Evolutionary conservation across 2,329 filamentous ascomycete species (phyloP).

Genomic region (Trichoderma asperellum): DNA sequence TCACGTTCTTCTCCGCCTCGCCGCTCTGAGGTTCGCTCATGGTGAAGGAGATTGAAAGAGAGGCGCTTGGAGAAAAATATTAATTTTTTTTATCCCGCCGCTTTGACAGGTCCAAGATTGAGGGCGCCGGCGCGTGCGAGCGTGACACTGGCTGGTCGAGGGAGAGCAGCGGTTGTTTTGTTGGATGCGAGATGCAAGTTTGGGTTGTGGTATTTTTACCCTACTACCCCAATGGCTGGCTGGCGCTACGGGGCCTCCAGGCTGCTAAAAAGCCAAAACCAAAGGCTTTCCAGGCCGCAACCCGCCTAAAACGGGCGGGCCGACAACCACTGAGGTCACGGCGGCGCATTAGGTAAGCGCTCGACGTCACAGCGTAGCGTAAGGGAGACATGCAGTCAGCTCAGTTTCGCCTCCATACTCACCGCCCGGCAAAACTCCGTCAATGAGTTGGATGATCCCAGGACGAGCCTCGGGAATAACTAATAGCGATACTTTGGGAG

Average conservation of each 20-base stretch:
- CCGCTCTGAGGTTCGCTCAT: slow-evolving; percentile 87
- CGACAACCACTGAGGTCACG: not conserved
- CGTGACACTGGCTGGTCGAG: slow-evolving; percentile 29
- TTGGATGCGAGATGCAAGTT: slow-evolving; percentile 42
- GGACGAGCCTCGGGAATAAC: slow-evolving; percentile 6
- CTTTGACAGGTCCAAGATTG: slow-evolving; percentile 26
- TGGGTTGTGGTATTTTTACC: slow-evolving; percentile 35
- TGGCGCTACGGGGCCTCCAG: not conserved
- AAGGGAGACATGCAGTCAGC: not conserved
- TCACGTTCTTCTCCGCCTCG: slow-evolving; percentile 96
- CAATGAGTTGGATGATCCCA: not conserved
- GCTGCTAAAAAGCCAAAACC: slow-evolving; percentile 15
- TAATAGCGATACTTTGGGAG: not conserved
- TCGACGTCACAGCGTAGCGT: slow-evolving; percentile 1
- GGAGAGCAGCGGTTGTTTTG: slow-evolving; percentile 28
- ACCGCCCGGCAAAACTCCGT: slow-evolving; percentile 40
- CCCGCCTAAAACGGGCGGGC: slow-evolving; percentile 21
- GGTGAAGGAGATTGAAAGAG: slow-evolving; percentile 49
- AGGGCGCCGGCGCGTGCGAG: slow-evolving; percentile 28
- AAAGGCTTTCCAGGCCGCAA: slow-evolving; percentile 10
- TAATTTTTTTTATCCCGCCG: slow-evolving; percentile 15
- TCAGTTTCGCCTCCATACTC: slow-evolving; percentile 19
- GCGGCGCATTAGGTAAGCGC: slow-evolving; percentile 25
- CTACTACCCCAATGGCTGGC: slow-evolving; percentile 25
- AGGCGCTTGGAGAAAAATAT: slow-evolving; percentile 9